Base-by-base conservation (phyloP, 495 filamentous ascomycete genomes). In the Pyrenula massariospora region DNA sequence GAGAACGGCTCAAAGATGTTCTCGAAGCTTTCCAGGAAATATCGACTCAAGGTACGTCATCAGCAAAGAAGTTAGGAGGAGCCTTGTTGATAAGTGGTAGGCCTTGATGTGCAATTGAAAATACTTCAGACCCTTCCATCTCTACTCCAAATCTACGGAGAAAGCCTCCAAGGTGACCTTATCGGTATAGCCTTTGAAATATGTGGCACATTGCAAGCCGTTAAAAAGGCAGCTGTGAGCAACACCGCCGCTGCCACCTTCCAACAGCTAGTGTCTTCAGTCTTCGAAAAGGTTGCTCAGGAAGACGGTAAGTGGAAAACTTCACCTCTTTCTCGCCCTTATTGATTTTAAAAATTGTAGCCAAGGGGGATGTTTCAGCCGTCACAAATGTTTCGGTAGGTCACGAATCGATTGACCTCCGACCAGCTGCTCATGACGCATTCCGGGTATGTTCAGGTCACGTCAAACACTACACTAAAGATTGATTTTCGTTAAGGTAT, bases 101-200 rank as follows among this genome's bases (percentile, higher is more conserved):
- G 85, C 25, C 79, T 94, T 52, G 94, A 98, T 67, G 85, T 96
- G 1, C 93, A 98, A 63, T 80, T 98, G 53, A 98, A 96, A 70
- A 94, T 97, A 24, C 74, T 98, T 19, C 93, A 98, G 66, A 88
- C 91, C 0, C 73, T 98, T 25, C 93, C 94, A n/a, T 86, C 90
- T 1, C 65, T 98, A 42, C 72, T 96, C 8, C 91, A 96, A 60
- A 93, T 93, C 66, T 97, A 96, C 71, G 84, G 88, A 0, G 79
- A 80, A 56, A 86, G 91, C 49, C 69, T 98, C 24, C 83, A 83
- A 54, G 89, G 87, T 2, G 86, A 91, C 53, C 77, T 96, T 15
- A 77, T 97, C 42, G 85, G 84, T 25, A 87, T 79, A 23, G 83
- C 87, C 2, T 75, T 98, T 60, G 87, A 94, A 65, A 87, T 96